These are phyloP conservation scores for Sclerotinia glacialis DNA, from an alignment of 2,329 filamentous ascomycete species.

Conservation along the genomic window DNA sequence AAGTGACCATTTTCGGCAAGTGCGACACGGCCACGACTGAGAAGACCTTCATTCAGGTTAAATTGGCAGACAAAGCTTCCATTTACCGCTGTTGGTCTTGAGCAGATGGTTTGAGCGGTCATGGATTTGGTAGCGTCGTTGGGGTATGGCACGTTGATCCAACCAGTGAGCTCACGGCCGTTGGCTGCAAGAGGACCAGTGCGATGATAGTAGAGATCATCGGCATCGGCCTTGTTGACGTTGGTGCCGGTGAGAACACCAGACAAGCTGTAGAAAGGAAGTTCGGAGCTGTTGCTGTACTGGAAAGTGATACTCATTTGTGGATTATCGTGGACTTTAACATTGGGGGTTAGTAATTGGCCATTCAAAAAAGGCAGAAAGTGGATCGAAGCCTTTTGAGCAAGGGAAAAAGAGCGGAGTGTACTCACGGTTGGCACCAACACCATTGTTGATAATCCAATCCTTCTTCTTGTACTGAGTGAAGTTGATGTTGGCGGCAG, in stretches of 20 bases:
- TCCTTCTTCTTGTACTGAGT: constrained; percentile 2
- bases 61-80: constrained; percentile 2
- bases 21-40: constrained; percentile 5
- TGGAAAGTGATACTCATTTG: neutral
- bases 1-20: neutral
- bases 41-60: constrained; percentile 6
- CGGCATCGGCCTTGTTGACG: constrained; percentile 5
- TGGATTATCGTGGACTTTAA: neutral
- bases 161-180: neutral
- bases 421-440: constrained; percentile 2
- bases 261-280: neutral
- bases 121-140: neutral
- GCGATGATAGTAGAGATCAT: neutral
- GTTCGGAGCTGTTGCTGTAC: neutral
- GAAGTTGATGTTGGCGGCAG: neutral
- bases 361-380: no score
- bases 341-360: neutral
- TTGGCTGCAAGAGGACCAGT: neutral
- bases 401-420: neutral
- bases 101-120: constrained; percentile 7
- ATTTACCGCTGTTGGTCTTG: neutral
- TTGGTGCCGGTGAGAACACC: constrained; percentile 3
- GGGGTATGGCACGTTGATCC: constrained; percentile 4
- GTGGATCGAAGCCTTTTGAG: neutral
- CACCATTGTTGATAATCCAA: constrained; percentile 14